Conservation (phyloP, 768 basidiomycete species). For the Kondoa malvinella region DNA sequence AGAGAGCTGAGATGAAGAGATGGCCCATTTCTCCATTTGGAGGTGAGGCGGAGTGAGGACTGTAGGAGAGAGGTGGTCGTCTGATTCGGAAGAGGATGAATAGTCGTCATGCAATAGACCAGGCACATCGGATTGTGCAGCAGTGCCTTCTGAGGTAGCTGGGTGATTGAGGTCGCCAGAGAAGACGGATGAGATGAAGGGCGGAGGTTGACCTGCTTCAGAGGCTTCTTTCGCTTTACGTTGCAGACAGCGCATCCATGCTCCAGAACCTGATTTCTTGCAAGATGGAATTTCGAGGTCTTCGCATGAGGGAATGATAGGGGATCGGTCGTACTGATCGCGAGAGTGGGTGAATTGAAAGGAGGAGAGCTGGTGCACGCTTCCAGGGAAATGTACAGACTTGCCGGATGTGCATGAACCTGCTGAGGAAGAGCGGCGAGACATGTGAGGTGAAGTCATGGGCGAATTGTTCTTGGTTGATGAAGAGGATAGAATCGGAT, state of each 20-base stretch:
- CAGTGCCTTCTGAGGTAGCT: background rate
- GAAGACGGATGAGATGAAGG: background rate
- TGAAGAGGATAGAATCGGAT: background rate
- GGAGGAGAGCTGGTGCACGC: slow-evolving; percentile 18
- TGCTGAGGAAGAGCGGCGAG: slow-evolving; percentile 23
- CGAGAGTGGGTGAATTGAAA: slow-evolving; percentile 23
- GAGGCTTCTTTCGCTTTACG: slow-evolving; percentile 9
- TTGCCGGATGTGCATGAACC: slow-evolving; percentile 11
- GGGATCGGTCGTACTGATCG: slow-evolving; percentile 24
- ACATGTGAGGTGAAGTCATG: slow-evolving; percentile 16
- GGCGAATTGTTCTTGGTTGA: slow-evolving; percentile 8
- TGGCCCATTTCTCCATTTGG: background rate
- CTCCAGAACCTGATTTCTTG: slow-evolving; percentile 14
- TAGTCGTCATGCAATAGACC: background rate
- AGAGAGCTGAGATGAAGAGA: background rate
- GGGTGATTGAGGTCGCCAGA: background rate
- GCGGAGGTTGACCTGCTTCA: slow-evolving; percentile 2
- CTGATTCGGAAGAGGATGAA: slow-evolving; percentile 1
- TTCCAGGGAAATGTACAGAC: slow-evolving; percentile 23
- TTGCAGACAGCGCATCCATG: slow-evolving; percentile 23
- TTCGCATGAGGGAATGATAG: slow-evolving; percentile 22
- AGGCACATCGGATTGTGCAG: no score
- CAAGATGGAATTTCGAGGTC: slow-evolving; percentile 21
- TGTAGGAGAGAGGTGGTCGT: background rate
- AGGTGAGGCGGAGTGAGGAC: background rate